Percentiles rank a stretch among this genome's conserved stretches.
Evolutionary conservation across 78 protist species (phyloP).

Genomic region (Guillardia theta): DNA sequence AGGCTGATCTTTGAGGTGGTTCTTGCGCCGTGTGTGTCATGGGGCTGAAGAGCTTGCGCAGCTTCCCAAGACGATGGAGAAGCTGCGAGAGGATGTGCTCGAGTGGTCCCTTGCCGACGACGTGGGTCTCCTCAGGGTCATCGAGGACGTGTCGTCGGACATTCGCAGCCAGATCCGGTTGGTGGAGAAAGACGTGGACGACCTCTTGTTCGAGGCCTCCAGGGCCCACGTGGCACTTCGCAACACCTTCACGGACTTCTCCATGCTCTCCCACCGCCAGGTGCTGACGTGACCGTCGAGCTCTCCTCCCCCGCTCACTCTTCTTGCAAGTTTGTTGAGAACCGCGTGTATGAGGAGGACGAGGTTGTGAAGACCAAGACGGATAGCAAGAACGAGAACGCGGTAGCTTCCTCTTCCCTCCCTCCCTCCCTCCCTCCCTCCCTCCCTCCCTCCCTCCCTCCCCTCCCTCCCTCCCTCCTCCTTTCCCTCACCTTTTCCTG

Average conservation of each 20-base stretch:
- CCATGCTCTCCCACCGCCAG: neutral
- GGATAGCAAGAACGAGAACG: too few species aligned
- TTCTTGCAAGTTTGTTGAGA: neutral
- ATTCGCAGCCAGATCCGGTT: neutral
- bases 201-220: neutral
- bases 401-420: neutral
- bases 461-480: neutral
- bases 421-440: neutral
- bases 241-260: neutral
- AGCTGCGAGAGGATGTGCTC: neutral
- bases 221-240: neutral
- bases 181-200: neutral
- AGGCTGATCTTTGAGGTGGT: too few species aligned
- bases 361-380: neutral
- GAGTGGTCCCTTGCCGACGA: conserved; percentile 14
- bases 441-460: neutral
- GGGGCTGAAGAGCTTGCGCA: too few species aligned
- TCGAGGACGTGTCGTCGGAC: neutral
- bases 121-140: neutral
- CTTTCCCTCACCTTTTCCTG: neutral
- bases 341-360: conserved; percentile 29
- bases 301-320: neutral
- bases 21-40: too few species aligned
- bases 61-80: neutral
- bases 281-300: neutral